Conservation (phyloP, 495 filamentous ascomycete genomes). For the Tuber indicum region DNA sequence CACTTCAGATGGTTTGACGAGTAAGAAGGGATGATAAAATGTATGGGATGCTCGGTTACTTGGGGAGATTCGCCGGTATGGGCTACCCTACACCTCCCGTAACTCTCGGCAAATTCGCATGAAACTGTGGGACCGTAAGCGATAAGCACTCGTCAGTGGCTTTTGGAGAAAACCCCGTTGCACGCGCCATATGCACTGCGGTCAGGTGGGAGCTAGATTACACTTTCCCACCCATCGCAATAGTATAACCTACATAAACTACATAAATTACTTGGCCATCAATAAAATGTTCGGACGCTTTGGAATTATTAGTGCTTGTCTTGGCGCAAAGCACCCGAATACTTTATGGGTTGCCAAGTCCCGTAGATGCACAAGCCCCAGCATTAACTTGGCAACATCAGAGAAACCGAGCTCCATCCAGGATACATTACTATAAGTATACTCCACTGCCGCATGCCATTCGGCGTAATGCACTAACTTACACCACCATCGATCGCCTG, state of each 20-base stretch:
- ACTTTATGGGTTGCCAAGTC: too few relatives aligned
- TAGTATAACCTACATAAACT: too few relatives aligned
- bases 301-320: too few relatives aligned
- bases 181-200: background rate
- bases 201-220: too few relatives aligned
- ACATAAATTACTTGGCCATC: too few relatives aligned
- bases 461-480: background rate
- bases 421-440: too few relatives aligned
- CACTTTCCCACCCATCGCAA: too few relatives aligned
- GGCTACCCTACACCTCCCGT: background rate
- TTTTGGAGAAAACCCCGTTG: background rate
- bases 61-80: background rate
- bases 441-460: too few relatives aligned
- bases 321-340: too few relatives aligned
- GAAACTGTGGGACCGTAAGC: background rate
- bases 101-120: background rate
- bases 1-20: background rate
- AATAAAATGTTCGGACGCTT: too few relatives aligned
- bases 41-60: background rate
- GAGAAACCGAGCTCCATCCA: background rate
- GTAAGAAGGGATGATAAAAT: background rate
- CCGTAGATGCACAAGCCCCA: background rate
- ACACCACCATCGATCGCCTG: background rate
- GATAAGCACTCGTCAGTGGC: background rate
- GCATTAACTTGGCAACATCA: background rate